These are phyloP conservation scores for Leptomonas pyrrhocoris DNA, from an alignment of 208 protist species.

Conservation along the genomic window DNA sequence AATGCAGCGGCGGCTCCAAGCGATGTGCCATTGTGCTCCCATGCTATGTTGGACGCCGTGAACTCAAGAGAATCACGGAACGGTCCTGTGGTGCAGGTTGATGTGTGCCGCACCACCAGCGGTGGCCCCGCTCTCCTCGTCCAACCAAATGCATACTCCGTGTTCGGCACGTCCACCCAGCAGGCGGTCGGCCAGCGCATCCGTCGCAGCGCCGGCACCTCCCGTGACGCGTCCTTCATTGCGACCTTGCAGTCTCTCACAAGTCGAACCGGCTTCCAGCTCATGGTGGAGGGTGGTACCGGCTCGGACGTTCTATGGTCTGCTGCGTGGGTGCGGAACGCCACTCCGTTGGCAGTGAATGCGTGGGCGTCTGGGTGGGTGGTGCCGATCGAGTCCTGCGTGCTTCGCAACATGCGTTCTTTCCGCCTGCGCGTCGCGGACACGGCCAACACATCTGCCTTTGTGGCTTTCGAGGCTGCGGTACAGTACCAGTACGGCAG, in stretches of 20 bases:
- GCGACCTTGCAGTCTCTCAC: constrained; percentile 11
- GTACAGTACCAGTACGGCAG: constrained; percentile 15
- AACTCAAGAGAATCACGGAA: not conserved
- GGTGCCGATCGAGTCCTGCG: constrained; percentile 10
- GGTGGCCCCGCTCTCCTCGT: constrained; percentile 20
- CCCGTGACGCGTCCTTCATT: constrained; percentile 19
- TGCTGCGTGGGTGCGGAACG: not conserved
- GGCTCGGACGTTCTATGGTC: constrained; percentile 17
- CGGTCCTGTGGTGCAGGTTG: constrained; percentile 7
- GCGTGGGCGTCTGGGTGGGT: constrained; percentile 24
- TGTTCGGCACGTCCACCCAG: constrained; percentile 19
- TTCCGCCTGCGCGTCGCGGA: constrained; percentile 26
- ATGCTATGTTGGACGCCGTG: not conserved
- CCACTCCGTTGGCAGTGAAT: constrained; percentile 18
- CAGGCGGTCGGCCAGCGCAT: constrained; percentile 16
- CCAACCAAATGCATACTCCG: constrained; percentile 3
- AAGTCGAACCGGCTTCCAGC: constrained; percentile 9
- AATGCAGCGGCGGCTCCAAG: not conserved
- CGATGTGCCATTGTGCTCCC: constrained; percentile 2
- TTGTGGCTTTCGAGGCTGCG: constrained; percentile 1
- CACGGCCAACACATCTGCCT: constrained; percentile 8
- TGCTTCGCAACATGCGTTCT: constrained; percentile 14
- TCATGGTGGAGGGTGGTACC: constrained; percentile 10
- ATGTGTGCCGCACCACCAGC: constrained; percentile 20
- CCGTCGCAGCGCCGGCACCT: constrained; percentile 15